Percentiles rank a stretch among this genome's conserved stretches.
phyloP scores from a whole-genome alignment of 2,329 filamentous ascomycete species.

The Penicillium olsonii region DNA sequence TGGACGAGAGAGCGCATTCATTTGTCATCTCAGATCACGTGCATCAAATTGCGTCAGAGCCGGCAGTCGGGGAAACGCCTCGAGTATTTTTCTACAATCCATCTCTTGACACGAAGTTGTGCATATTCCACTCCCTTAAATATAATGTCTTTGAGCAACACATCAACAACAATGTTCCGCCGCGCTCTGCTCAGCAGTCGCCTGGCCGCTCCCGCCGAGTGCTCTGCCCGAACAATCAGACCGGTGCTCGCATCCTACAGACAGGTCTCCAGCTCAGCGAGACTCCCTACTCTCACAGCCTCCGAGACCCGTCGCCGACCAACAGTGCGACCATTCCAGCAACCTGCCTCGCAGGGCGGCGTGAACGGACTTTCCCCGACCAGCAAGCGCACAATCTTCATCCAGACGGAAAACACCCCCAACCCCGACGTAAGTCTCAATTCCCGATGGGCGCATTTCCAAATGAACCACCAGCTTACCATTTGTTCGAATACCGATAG shows the following conservation, averaged over 20 bases:
- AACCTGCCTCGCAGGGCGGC: conserved; percentile 36
- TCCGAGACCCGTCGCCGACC: conserved; percentile 51
- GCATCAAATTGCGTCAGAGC: conserved; percentile 37
- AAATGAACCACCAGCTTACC: background rate
- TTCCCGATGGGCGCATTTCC: background rate
- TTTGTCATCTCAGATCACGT: conserved; percentile 37
- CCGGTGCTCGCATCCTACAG: conserved; percentile 35
- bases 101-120: background rate
- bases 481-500: conserved; percentile 23
- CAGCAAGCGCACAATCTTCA: conserved; percentile 79
- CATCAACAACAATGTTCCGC: conserved; percentile 35
- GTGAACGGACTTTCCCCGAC: conserved; percentile 42
- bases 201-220: conserved; percentile 26
- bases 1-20: conserved; percentile 16
- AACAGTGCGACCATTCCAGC: conserved; percentile 45
- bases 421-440: conserved; percentile 72
- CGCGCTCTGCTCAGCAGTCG: conserved; percentile 30
- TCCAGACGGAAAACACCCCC: conserved; percentile 92
- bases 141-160: conserved; percentile 35
- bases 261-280: conserved; percentile 46
- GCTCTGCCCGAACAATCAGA: conserved; percentile 29
- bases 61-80: conserved; percentile 7
- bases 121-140: conserved; percentile 3
- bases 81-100: conserved; percentile 3
- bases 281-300: conserved; percentile 50